A percentile compares a stretch with the other conserved stretches of the same genome.
Evolutionary conservation across 2,329 filamentous ascomycete genomes (phyloP).

Genomic region (Hypomyces perniciosus): DNA sequence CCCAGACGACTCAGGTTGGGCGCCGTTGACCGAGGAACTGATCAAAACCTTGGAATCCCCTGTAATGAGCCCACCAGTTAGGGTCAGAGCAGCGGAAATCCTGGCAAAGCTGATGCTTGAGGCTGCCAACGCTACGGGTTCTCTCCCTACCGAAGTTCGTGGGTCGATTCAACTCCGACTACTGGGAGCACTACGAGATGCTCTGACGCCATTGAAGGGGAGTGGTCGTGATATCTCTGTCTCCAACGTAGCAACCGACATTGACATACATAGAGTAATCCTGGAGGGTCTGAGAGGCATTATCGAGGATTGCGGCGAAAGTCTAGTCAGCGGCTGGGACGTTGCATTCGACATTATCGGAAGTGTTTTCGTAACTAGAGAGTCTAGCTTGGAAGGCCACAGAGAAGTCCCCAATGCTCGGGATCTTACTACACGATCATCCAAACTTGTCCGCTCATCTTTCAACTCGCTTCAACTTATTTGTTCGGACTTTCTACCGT

Average conservation of each 20-base stretch:
- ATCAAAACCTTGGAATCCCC: constrained; percentile 44
- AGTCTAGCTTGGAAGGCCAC: constrained; percentile 28
- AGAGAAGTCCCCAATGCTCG: constrained; percentile 25
- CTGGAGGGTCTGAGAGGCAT: constrained; percentile 76
- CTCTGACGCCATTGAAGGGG: constrained; percentile 50
- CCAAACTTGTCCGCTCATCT: constrained; percentile 73
- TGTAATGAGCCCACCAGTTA: constrained; percentile 44
- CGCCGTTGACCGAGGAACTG: constrained; percentile 53
- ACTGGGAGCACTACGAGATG: constrained; percentile 58
- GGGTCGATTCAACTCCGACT: constrained; percentile 66
- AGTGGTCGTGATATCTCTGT: constrained; percentile 49
- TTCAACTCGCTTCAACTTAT: constrained; percentile 89
- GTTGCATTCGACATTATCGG: constrained; percentile 79
- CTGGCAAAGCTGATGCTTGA: constrained; percentile 54
- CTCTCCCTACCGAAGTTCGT: constrained; percentile 43
- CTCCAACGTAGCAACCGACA: constrained; percentile 56
- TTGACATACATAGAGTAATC: constrained; percentile 74
- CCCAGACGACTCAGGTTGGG: constrained; percentile 70
- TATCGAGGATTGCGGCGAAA: constrained; percentile 83
- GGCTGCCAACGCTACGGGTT: constrained; percentile 49
- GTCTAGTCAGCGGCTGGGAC: constrained; percentile 76
- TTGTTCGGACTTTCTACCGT: constrained; percentile 85
- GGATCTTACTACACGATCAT: constrained; percentile 52
- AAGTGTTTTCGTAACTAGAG: constrained; percentile 61
- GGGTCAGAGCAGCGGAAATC: constrained; percentile 58